Evolutionary conservation across 495 filamentous ascomycete genomes (phyloP).

Genomic region (Alectoria sarmentosa): DNA sequence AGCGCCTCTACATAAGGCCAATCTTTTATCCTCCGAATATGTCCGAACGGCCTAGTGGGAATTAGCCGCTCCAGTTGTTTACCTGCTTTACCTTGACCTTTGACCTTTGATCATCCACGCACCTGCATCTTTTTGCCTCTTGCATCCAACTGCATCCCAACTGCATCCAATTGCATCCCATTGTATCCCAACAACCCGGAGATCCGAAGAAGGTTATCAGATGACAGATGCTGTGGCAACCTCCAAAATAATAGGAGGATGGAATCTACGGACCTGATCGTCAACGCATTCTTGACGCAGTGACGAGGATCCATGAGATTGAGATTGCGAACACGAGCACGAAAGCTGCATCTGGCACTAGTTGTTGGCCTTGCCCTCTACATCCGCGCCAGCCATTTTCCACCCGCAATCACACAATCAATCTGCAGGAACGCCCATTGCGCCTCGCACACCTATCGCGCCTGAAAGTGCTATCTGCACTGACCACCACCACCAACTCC

Average conservation of each 20-base stretch:
- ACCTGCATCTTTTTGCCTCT: background rate
- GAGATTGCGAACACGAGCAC: background rate
- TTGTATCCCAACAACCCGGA: background rate
- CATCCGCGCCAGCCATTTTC: background rate
- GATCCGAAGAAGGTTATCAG: background rate
- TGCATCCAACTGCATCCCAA: background rate
- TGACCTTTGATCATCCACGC: too few species aligned
- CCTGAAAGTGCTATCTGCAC: background rate
- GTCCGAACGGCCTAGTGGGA: background rate
- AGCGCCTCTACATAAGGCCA: background rate
- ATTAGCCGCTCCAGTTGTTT: constrained; percentile 10
- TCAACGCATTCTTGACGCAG: background rate
- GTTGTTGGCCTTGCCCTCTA: background rate
- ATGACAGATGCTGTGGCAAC: too few species aligned
- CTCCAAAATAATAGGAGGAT: constrained; percentile 10
- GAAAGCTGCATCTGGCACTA: background rate
- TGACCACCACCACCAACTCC: background rate
- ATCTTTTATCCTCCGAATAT: background rate
- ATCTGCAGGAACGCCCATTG: background rate
- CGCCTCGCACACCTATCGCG: background rate
- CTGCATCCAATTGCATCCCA: background rate
- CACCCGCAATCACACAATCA: background rate
- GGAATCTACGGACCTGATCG: background rate
- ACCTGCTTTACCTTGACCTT: background rate
- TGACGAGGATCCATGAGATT: background rate